phyloP scores from a whole-genome alignment of 768 basidiomycete genomes.

The Mycena epipterygia region DNA sequence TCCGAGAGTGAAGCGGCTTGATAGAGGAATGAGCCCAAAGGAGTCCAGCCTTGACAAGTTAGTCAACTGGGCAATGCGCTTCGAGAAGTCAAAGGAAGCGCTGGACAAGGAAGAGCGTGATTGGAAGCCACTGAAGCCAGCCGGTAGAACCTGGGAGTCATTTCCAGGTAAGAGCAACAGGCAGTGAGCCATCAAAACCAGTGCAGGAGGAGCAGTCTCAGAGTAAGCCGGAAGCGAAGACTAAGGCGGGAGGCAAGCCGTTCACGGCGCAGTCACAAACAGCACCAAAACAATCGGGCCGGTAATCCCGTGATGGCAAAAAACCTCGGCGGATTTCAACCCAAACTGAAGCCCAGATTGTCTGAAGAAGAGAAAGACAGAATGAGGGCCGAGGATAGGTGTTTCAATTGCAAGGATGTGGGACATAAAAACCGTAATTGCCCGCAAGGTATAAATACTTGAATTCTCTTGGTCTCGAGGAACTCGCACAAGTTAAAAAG shows the following conservation, averaged over 20 bases:
- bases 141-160: conserved; percentile 14
- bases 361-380: conserved; percentile 29
- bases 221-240: not conserved
- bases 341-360: conserved; percentile 1
- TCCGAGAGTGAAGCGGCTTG: too few species aligned
- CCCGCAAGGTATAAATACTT: conserved; percentile 26
- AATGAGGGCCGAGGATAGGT: conserved; percentile 35
- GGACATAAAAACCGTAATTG: conserved; percentile 42
- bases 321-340: not conserved
- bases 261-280: not conserved
- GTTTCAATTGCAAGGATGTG: conserved; percentile 38
- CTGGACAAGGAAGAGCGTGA: not conserved
- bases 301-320: not conserved
- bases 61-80: not conserved
- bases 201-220: not conserved
- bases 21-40: too few species aligned
- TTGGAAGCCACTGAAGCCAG: conserved; percentile 17
- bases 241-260: not conserved
- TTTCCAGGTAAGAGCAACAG: not conserved
- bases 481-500: not conserved
- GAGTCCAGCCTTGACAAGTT: not conserved
- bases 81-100: not conserved
- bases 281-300: not conserved
- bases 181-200: conserved; percentile 12
- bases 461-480: too few species aligned